phyloP scores from a whole-genome alignment of 106 monocot species.

The Dioscorea zingiberensis region DNA sequence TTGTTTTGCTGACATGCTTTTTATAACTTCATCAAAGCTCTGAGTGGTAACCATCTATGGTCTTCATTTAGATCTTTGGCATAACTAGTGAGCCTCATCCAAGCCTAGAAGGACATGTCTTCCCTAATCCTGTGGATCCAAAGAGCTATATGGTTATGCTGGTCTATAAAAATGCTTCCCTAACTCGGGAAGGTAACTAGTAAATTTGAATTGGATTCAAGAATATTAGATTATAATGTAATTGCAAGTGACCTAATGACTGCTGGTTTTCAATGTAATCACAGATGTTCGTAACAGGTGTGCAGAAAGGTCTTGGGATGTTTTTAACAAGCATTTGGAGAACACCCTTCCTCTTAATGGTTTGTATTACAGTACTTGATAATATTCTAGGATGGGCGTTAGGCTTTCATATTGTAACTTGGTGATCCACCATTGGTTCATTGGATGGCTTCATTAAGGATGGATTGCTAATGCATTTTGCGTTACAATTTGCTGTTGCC shows the following conservation, averaged over 20 bases:
- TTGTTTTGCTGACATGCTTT: too few species aligned
- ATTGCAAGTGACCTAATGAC: not conserved
- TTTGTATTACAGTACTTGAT: slow-evolving; percentile 3
- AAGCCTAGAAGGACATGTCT: slow-evolving; percentile 87
- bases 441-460: too few species aligned
- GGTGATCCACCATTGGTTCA: too few species aligned
- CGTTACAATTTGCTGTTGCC: too few species aligned
- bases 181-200: slow-evolving; percentile 78
- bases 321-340: slow-evolving; percentile 52
- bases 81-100: slow-evolving; percentile 77
- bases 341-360: slow-evolving; percentile 56
- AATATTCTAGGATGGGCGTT: too few species aligned
- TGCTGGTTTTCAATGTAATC: slow-evolving; percentile 5
- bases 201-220: not conserved
- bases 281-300: slow-evolving; percentile 59
- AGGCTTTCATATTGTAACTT: too few species aligned
- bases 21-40: too few species aligned
- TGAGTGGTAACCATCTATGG: too few species aligned
- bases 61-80: slow-evolving; percentile 65
- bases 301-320: slow-evolving; percentile 64
- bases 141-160: slow-evolving; percentile 97
- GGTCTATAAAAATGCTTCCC: slow-evolving; percentile 90
- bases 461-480: too few species aligned
- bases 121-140: slow-evolving; percentile 94
- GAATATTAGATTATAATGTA: not conserved